These are phyloP conservation scores for Fraxinus velutina DNA, from an alignment of 305 asterid species.

Conservation along the genomic window DNA sequence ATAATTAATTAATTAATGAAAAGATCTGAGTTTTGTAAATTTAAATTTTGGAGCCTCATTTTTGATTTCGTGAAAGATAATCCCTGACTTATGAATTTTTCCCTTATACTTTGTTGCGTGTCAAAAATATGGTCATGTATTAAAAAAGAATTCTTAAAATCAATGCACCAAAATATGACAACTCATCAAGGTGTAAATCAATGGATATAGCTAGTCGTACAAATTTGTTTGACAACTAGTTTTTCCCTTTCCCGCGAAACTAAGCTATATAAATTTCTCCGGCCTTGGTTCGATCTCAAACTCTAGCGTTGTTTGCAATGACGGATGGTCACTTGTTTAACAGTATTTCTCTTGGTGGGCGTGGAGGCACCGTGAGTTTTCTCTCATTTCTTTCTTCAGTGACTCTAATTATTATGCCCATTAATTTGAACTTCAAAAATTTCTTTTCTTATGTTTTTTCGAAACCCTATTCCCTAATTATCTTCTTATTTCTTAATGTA, in stretches of 20 bases:
- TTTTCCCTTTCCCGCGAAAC: slow-evolving; percentile 47
- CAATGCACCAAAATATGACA: no score
- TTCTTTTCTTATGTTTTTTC: background rate
- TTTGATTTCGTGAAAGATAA: no score
- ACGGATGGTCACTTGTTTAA: slow-evolving; percentile 79
- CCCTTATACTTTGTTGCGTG: no score
- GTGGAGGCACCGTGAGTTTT: slow-evolving; percentile 77
- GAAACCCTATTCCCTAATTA: slow-evolving; percentile 34
- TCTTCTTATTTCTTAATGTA: background rate
- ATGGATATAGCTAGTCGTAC: no score
- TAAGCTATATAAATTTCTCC: background rate
- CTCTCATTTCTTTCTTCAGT: background rate
- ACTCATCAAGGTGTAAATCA: no score
- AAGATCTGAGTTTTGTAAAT: no score
- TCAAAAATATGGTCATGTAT: no score
- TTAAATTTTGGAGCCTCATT: no score
- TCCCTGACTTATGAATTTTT: no score
- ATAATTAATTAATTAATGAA: no score
- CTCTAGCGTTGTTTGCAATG: slow-evolving; percentile 31
- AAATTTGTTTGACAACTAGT: no score
- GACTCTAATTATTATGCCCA: background rate
- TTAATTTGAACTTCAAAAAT: background rate
- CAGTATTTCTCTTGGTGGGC: slow-evolving; percentile 81
- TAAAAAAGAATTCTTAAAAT: no score
- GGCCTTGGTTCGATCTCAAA: background rate